Base-by-base conservation (phyloP, 2,329 filamentous ascomycete genomes). In the Pezicula neosporulosa region DNA sequence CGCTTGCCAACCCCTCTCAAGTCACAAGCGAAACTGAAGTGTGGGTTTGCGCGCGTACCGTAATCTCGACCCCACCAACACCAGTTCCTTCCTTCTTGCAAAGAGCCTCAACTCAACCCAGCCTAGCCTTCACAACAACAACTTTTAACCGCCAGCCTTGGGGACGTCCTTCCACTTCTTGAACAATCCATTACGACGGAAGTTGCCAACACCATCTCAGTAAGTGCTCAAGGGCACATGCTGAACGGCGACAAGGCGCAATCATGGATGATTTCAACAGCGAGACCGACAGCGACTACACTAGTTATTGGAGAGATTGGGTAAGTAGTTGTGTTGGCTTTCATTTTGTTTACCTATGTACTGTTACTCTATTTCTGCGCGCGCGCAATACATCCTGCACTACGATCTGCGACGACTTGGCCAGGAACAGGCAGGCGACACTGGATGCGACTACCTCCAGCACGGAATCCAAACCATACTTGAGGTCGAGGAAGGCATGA, bases 221-320 rank as follows among this genome's bases (percentile, higher is more conserved):
- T 62, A 33, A 33, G 62, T 60, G 60, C 49, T 53, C 50, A 49
- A 38, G 48, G 60, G 62, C 62, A 62, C 61, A 56, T 62, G 62
- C 58, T 58, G 47, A 55, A 57, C 53, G 55, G 56, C 51, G 49
- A 52, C 53, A 49, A 45, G 15, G 18, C 39, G 39, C 21, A 49
- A 63, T 48, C 64, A 97, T 97, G 94, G 94, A 97, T 70, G 93
- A 97, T 74, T 97, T 94, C 72, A 92, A 90, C 60, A 97, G 91
- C 68, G 94, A 99, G 72, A 96, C 92, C 12, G 94, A 99, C 69
- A 97, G 92, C 72, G 94, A 99, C 75, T 99, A 97, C 70, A 97
- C 94, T 45, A 97, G 91, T 73, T 99, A 97, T 72, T 99, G 94
- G 94, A 81, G 93, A 70, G 94, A 99, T 75, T 99, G 94, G 94